Evolutionary conservation across 2,329 filamentous ascomycete species (phyloP).

Genomic region (Didymella sp.): DNA sequence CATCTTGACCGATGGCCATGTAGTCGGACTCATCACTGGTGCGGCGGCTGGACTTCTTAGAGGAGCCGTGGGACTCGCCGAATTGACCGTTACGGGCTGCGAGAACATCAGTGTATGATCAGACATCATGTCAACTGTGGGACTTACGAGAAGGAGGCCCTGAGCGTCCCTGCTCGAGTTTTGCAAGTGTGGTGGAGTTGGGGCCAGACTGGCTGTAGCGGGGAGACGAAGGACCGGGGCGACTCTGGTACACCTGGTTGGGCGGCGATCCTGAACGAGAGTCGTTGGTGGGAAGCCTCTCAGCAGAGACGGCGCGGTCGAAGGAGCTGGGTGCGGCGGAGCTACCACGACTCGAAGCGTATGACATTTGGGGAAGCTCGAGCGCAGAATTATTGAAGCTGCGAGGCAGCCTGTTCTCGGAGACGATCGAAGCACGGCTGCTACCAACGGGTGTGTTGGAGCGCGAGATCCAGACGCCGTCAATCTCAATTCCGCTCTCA

Average conservation of each 20-base stretch:
- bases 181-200: slow-evolving; percentile 43
- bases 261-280: slow-evolving; percentile 42
- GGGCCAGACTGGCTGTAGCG: slow-evolving; percentile 48
- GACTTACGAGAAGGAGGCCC: slow-evolving; percentile 40
- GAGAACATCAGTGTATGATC: slow-evolving; percentile 10
- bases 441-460: slow-evolving; percentile 53
- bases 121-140: no score
- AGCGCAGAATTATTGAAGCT: slow-evolving; percentile 45
- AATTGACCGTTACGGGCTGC: slow-evolving; percentile 35
- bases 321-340: slow-evolving; percentile 48
- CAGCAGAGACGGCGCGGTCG: slow-evolving; percentile 50
- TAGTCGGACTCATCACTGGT: slow-evolving; percentile 49
- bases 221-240: slow-evolving; percentile 40
- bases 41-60: slow-evolving; percentile 41
- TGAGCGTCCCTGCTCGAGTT: slow-evolving; percentile 39
- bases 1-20: slow-evolving; percentile 36
- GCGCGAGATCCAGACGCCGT: slow-evolving; percentile 71
- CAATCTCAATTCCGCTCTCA: slow-evolving; percentile 80
- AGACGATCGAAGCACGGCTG: slow-evolving; percentile 45
- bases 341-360: slow-evolving; percentile 46
- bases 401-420: slow-evolving; percentile 37
- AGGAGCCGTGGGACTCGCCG: slow-evolving; percentile 27
- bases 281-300: slow-evolving; percentile 40
- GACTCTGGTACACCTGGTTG: slow-evolving; percentile 21
- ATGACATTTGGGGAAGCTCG: slow-evolving; percentile 40